Conservation (phyloP, 2,329 filamentous ascomycete genomes). For the Trichoderma sp. region DNA sequence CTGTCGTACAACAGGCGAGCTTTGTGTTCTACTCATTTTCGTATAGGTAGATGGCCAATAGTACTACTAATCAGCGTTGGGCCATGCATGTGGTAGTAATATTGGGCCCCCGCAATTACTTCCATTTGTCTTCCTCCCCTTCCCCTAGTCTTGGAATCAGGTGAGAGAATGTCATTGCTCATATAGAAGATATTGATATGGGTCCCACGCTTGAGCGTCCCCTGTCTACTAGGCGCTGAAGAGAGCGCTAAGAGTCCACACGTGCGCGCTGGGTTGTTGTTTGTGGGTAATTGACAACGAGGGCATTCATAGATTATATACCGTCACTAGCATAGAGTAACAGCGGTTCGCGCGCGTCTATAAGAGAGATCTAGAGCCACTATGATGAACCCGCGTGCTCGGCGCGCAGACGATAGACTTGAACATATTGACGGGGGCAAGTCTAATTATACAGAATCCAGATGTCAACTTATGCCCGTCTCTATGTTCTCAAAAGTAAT, state of each 20-base stretch:
- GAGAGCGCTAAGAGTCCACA: background rate
- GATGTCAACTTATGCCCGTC: background rate
- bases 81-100: background rate
- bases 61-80: background rate
- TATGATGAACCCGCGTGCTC: background rate
- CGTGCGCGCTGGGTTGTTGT: background rate
- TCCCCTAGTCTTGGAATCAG: conserved; percentile 25
- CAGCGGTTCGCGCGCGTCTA: background rate
- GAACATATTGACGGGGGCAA: background rate
- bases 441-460: background rate
- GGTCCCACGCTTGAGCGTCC: conserved; percentile 2
- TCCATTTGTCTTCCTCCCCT: background rate
- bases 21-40: background rate
- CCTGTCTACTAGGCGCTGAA: background rate
- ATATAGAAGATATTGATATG: background rate
- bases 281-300: background rate
- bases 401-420: background rate
- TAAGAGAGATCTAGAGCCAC: background rate
- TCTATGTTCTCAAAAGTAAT: background rate
- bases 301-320: background rate
- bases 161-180: conserved; percentile 21
- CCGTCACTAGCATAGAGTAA: background rate
- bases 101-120: conserved; percentile 6
- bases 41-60: background rate
- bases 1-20: background rate